phyloP scores from a whole-genome alignment of 2,329 filamentous ascomycete species.

The Colletotrichum echinochloae region DNA sequence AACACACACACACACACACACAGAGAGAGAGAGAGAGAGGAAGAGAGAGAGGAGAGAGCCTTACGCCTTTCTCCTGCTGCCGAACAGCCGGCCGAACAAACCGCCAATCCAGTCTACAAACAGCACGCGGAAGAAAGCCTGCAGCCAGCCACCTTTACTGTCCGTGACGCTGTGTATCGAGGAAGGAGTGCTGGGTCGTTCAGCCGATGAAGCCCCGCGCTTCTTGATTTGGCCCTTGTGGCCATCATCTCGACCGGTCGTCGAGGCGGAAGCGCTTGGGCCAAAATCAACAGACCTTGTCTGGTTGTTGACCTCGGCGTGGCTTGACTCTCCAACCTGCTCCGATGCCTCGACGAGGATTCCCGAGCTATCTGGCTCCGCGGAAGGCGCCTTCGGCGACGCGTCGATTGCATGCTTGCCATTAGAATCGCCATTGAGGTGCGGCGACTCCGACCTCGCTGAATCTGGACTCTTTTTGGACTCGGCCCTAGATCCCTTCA shows the following conservation, averaged over 20 bases:
- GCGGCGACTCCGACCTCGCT: constrained; percentile 6
- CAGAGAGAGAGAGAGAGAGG: no score
- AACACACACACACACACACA: no score
- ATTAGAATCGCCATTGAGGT: constrained; percentile 28
- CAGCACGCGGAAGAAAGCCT: constrained; percentile 49
- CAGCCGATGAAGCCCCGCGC: constrained; percentile 29
- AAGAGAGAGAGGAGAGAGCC: constrained; percentile 29
- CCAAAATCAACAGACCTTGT: not conserved
- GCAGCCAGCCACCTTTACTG: constrained; percentile 49
- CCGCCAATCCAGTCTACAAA: constrained; percentile 56
- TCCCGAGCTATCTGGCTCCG: constrained; percentile 19
- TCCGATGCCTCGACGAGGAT: constrained; percentile 23
- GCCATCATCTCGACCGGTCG: constrained; percentile 13
- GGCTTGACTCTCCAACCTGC: constrained; percentile 14
- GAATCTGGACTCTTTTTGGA: constrained; percentile 16
- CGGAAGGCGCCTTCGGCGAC: constrained; percentile 7
- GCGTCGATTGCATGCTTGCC: constrained; percentile 20
- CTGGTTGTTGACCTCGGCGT: not conserved
- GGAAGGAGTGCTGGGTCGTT: constrained; percentile 41
- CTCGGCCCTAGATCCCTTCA: constrained; percentile 44
- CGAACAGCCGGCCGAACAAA: constrained; percentile 44
- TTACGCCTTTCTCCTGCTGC: constrained; percentile 41
- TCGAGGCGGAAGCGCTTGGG: not conserved
- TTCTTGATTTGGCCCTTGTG: constrained; percentile 40
- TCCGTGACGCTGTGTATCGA: constrained; percentile 43